phyloP scores from a whole-genome alignment of 2,329 filamentous ascomycete genomes.

The Exophiala lecanii-corni region DNA sequence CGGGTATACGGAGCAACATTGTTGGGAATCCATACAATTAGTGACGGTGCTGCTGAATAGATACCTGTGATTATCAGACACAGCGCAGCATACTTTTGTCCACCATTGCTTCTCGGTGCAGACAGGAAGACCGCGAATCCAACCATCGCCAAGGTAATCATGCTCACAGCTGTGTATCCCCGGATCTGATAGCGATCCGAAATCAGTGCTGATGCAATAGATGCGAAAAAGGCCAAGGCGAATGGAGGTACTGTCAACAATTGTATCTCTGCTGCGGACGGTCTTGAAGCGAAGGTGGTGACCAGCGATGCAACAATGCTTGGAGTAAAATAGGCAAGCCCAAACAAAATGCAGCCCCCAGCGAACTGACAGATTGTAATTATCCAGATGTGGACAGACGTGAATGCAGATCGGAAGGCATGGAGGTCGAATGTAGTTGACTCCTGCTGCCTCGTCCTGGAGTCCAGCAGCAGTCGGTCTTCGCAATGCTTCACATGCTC shows the following conservation, averaged over 20 bases:
- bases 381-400: slow-evolving; percentile 35
- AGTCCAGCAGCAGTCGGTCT: slow-evolving; percentile 34
- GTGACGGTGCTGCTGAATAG: not conserved
- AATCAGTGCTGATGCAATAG: slow-evolving; percentile 1
- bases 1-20: not conserved
- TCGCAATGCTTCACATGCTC: slow-evolving; percentile 8
- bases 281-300: slow-evolving; percentile 48
- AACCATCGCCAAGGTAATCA: slow-evolving; percentile 29
- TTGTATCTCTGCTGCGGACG: slow-evolving; percentile 32
- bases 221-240: slow-evolving; percentile 55
- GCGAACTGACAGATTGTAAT: slow-evolving; percentile 26
- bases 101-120: slow-evolving; percentile 8
- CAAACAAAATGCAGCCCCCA: slow-evolving; percentile 81
- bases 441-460: slow-evolving; percentile 3
- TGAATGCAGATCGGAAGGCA: slow-evolving; percentile 25
- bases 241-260: slow-evolving; percentile 39
- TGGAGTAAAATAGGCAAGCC: slow-evolving; percentile 62
- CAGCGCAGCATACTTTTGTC: not conserved
- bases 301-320: slow-evolving; percentile 64
- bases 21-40: slow-evolving; percentile 1
- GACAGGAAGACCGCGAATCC: slow-evolving; percentile 27
- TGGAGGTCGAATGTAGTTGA: slow-evolving; percentile 1
- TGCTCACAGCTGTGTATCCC: slow-evolving; percentile 38
- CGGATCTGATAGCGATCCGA: slow-evolving; percentile 28
- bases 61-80: slow-evolving; percentile 1